These are phyloP conservation scores for Aureobasidium namibiae DNA, from an alignment of 2,329 filamentous ascomycete species.

Conservation along the genomic window DNA sequence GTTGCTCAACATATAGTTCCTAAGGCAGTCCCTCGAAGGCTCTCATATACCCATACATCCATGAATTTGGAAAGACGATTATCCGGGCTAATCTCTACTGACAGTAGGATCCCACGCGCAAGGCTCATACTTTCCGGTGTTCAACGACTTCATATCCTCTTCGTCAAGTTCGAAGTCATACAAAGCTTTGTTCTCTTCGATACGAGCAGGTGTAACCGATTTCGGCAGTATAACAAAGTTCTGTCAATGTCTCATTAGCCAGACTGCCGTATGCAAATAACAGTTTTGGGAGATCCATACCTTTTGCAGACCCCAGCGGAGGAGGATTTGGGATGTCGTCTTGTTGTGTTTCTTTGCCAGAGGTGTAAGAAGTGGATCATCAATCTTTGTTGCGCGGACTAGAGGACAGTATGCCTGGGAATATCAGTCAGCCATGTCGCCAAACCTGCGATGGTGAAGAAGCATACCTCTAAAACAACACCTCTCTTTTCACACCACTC, in stretches of 20 bases:
- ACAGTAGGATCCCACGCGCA: constrained; percentile 52
- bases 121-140: constrained; percentile 48
- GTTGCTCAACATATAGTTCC: background rate
- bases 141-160: constrained; percentile 51
- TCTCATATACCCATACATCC: no score
- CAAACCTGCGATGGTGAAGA: background rate
- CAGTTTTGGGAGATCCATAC: constrained; percentile 21
- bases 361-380: constrained; percentile 45
- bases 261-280: background rate
- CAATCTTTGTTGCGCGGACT: constrained; percentile 37
- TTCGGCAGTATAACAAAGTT: constrained; percentile 57
- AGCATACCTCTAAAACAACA: constrained; percentile 33
- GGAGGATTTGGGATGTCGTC: constrained; percentile 49
- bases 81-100: constrained; percentile 32
- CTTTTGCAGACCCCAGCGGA: constrained; percentile 56
- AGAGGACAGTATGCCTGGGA: constrained; percentile 40
- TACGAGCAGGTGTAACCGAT: constrained; percentile 51
- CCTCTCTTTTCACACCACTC: constrained; percentile 59
- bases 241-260: constrained; percentile 24
- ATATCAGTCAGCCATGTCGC: background rate
- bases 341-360: constrained; percentile 51
- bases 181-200: constrained; percentile 51
- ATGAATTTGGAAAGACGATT: no score
- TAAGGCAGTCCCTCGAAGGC: no score
- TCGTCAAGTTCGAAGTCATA: constrained; percentile 52